Evolutionary conservation across 352 stramenopile species (phyloP).

Genomic region (Globisporangium recalcitrans): DNA sequence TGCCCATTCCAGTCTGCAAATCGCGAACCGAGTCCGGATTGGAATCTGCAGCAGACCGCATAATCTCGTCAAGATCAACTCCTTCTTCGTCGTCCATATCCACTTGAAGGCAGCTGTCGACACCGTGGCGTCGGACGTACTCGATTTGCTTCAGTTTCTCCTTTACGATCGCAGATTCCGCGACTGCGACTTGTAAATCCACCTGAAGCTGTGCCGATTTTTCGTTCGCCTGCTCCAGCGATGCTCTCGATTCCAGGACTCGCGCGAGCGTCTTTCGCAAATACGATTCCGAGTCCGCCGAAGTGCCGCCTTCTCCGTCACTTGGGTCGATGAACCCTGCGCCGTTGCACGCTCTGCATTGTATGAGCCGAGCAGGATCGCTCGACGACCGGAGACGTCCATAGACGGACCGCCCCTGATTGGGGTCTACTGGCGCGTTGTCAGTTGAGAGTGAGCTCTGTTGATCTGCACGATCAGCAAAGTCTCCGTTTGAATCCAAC

Average conservation of each 20-base stretch:
- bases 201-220: slow-evolving; percentile 31
- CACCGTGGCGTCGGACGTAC: slow-evolving; percentile 21
- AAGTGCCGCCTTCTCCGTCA: slow-evolving; percentile 1
- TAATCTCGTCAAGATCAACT: slow-evolving; percentile 43
- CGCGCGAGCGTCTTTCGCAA: slow-evolving; percentile 55
- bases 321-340: slow-evolving; percentile 42
- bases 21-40: not conserved
- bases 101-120: slow-evolving; percentile 34
- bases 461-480: not conserved
- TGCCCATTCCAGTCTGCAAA: slow-evolving; percentile 5
- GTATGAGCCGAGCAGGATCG: slow-evolving; percentile 34
- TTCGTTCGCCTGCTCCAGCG: slow-evolving; percentile 31
- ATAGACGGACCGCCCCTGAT: slow-evolving; percentile 12
- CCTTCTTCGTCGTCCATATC: slow-evolving; percentile 54
- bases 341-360: slow-evolving; percentile 46
- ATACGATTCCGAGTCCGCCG: slow-evolving; percentile 41
- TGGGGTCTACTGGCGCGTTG: not conserved
- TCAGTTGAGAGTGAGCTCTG: not conserved
- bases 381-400: slow-evolving; percentile 12
- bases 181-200: slow-evolving; percentile 29
- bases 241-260: slow-evolving; percentile 47
- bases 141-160: slow-evolving; percentile 38
- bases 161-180: slow-evolving; percentile 26
- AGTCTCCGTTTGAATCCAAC: slow-evolving; percentile 8
- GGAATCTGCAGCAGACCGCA: slow-evolving; percentile 20